Conservation (phyloP, 257 asterid genomes). For the Mitragyna speciosa region DNA sequence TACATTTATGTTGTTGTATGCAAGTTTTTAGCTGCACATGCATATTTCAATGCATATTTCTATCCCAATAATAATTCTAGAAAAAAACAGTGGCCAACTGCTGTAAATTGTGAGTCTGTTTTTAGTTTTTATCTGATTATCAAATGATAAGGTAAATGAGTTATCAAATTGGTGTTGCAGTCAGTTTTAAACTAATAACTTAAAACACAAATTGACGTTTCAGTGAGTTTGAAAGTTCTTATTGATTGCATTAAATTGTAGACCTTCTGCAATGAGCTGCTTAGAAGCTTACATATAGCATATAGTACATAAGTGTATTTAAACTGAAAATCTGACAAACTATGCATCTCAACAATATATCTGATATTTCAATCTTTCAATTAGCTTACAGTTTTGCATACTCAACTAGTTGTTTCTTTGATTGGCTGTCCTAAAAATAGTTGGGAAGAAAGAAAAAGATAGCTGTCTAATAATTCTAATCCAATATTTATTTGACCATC, state of each 20-base stretch:
- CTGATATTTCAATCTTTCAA: background rate
- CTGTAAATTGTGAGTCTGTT: too few relatives aligned
- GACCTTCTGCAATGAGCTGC: background rate
- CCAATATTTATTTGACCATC: constrained; percentile 1
- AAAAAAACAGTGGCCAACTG: too few relatives aligned
- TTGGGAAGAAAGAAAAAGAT: background rate
- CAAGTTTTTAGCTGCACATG: too few relatives aligned
- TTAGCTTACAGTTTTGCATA: background rate
- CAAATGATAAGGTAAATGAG: too few relatives aligned
- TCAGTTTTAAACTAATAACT: too few relatives aligned
- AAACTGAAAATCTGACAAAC: background rate
- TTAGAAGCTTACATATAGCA: background rate
- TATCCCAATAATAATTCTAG: too few relatives aligned
- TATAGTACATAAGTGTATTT: background rate
- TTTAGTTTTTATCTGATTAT: too few relatives aligned
- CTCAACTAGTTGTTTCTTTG: background rate
- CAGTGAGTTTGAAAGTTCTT: background rate
- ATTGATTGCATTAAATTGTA: background rate
- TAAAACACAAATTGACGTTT: background rate
- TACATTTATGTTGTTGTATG: too few relatives aligned
- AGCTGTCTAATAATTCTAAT: background rate
- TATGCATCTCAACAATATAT: too few relatives aligned
- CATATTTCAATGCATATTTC: too few relatives aligned
- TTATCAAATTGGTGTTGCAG: too few relatives aligned
- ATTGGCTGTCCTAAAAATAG: background rate